phyloP scores from a whole-genome alignment of 352 stramenopile species.

The Pythium coloratum region DNA sequence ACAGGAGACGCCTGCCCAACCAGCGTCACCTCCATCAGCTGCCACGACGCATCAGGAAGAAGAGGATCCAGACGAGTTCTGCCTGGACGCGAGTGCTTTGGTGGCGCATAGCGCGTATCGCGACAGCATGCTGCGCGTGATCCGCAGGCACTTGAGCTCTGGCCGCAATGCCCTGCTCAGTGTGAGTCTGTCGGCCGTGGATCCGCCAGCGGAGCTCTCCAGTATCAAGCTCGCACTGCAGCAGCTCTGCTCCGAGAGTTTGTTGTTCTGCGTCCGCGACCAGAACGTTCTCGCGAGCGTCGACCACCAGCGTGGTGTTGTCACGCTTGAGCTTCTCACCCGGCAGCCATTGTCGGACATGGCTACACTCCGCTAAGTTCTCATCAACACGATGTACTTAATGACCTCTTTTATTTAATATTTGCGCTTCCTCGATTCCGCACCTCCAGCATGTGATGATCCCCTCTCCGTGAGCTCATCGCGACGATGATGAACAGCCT shows the following conservation, averaged over 20 bases:
- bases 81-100: constrained; percentile 9
- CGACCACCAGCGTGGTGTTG: not conserved
- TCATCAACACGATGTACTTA: not conserved
- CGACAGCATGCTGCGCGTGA: constrained; percentile 33
- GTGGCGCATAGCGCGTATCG: constrained; percentile 24
- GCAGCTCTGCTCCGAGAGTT: constrained; percentile 50
- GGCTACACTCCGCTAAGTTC: constrained; percentile 4
- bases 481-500: constrained; percentile 7
- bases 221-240: constrained; percentile 44
- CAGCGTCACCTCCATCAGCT: not conserved
- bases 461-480: not conserved
- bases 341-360: constrained; percentile 3
- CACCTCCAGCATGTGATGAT: constrained; percentile 15
- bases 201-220: not conserved
- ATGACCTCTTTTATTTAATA: not conserved
- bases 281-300: constrained; percentile 43
- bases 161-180: constrained; percentile 35
- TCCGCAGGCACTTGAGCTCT: constrained; percentile 36
- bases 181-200: constrained; percentile 11
- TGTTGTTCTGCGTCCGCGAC: constrained; percentile 43
- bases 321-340: constrained; percentile 18
- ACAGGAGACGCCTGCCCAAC: not conserved
- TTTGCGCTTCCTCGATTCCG: not conserved
- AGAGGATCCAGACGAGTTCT: not conserved
- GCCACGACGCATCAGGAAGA: not conserved